Conservation (phyloP, 2,329 filamentous ascomycete genomes). For the Aspergillus carbonarius region DNA sequence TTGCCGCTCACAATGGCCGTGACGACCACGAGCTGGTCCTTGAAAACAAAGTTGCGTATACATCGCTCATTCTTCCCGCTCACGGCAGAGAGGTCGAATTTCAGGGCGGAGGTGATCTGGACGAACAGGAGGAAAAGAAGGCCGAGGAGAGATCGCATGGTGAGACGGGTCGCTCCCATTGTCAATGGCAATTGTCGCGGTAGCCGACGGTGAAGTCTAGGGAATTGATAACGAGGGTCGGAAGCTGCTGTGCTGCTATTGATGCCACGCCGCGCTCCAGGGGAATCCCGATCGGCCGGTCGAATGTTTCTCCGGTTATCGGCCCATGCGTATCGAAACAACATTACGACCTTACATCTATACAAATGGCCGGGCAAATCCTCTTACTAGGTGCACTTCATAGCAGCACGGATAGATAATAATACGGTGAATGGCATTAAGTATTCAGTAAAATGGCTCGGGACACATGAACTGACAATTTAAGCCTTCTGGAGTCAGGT, state of each 20-base stretch:
- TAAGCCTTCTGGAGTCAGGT: not conserved
- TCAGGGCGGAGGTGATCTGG: constrained; percentile 64
- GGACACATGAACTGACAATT: not conserved
- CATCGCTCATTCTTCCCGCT: constrained; percentile 75
- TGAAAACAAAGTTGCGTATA: constrained; percentile 91
- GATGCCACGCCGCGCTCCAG: constrained; percentile 38
- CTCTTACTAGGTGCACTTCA: not conserved
- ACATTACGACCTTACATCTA: not conserved
- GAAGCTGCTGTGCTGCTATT: constrained; percentile 29
- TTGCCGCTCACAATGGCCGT: constrained; percentile 83
- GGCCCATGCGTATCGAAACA: constrained; percentile 2
- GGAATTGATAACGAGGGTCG: constrained; percentile 22
- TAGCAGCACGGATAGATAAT: not conserved
- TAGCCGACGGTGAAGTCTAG: constrained; percentile 17
- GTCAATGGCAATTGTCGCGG: constrained; percentile 19
- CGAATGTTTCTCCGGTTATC: not conserved
- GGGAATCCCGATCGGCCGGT: constrained; percentile 7
- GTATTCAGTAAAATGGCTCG: not conserved
- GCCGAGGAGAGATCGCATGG: constrained; percentile 31
- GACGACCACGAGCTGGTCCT: constrained; percentile 91
- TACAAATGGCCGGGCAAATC: not conserved
- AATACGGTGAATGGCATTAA: not conserved
- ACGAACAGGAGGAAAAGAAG: constrained; percentile 37
- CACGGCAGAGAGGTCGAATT: constrained; percentile 82
- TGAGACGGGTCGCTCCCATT: constrained; percentile 33